Evolutionary conservation across 768 basidiomycete species (phyloP), one percentile per base, ranked within the genome.

Genomic region (Candolleomyces efflorescens): DNA sequence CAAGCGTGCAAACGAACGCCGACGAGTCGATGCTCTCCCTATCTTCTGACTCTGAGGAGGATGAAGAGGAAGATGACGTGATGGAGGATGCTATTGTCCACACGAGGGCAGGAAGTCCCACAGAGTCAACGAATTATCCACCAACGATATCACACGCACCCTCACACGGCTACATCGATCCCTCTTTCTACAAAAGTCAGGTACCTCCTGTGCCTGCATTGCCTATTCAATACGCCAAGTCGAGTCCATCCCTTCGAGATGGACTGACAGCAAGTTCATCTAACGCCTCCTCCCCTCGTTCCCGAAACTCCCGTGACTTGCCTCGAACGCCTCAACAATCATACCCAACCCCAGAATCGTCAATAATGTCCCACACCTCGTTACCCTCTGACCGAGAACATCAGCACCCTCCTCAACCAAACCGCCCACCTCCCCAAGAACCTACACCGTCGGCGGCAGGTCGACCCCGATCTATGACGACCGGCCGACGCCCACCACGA

Each of bases 71-170:
- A 20, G 66, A 68, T 32, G 71, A 73, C 46, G 63, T 58, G 10
- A 67, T 72, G 32, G 62, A 49, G 27, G 44, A 36, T n/a, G 44
- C 65, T 23, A 56, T 65, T 27, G 55, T 56, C 17, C 65, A 63
- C 12, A 64, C 66, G n/a, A 70, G 70, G 9, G 60, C 69, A 2
- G 58, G 64, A 3, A 84, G 79, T 54, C 80, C 81, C 41, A 77
- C 78, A 11, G 82, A 82, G 53, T 83, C 82, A 0, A 68, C 75
- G 2, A 73, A 69, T 61, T 80, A 73, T 58, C 77, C 78, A 3
- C 62, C 64, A n/a, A 72, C 75, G 0, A 71, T 70, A 1, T 65
- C 75, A 1, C 73, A 70, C 3, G 74, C 79, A 1, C 82, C 82
- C 12, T 77, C 81, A 0, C 78, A 77, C 61, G 70, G 64, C 1